These are phyloP conservation scores for Pichia eremophila DNA, from an alignment of 805 yeast genomes.

Conservation along the genomic window DNA sequence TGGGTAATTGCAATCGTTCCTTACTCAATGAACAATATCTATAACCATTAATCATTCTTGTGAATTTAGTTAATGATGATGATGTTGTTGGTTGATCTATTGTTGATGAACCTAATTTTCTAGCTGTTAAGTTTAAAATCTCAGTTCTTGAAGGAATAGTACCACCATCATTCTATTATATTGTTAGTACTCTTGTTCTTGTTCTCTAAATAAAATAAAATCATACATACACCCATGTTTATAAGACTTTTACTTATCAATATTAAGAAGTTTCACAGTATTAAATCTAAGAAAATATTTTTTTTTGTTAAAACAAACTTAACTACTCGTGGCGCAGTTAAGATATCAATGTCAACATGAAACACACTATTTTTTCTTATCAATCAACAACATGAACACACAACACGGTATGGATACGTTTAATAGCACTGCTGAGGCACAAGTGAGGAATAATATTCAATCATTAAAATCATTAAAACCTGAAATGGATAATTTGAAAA, in stretches of 20 bases:
- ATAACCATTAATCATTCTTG: conserved; percentile 26
- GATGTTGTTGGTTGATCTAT: too few relatives aligned
- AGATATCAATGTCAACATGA: too few relatives aligned
- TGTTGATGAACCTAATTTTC: not conserved
- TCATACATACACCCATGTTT: too few relatives aligned
- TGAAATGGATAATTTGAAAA: conserved; percentile 17
- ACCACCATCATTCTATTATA: conserved; percentile 5
- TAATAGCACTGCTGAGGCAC: not conserved
- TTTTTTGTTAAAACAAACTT: too few relatives aligned
- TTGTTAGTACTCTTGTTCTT: too few relatives aligned
- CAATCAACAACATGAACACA: too few relatives aligned
- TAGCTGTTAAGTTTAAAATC: not conserved
- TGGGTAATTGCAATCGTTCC: conserved; percentile 36
- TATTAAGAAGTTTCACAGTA: too few relatives aligned
- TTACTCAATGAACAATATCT: conserved; percentile 39
- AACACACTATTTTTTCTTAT: too few relatives aligned
- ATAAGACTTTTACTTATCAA: too few relatives aligned
- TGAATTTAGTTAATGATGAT: not conserved
- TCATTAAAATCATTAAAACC: conserved; percentile 16
- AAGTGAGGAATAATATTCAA: not conserved
- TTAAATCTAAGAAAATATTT: too few relatives aligned
- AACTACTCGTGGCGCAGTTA: too few relatives aligned
- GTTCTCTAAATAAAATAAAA: too few relatives aligned
- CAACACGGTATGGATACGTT: not conserved
- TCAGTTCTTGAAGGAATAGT: conserved; percentile 2